Conservation (phyloP, 805 yeast genomes). For the Alloascoidea hylecoeti region DNA sequence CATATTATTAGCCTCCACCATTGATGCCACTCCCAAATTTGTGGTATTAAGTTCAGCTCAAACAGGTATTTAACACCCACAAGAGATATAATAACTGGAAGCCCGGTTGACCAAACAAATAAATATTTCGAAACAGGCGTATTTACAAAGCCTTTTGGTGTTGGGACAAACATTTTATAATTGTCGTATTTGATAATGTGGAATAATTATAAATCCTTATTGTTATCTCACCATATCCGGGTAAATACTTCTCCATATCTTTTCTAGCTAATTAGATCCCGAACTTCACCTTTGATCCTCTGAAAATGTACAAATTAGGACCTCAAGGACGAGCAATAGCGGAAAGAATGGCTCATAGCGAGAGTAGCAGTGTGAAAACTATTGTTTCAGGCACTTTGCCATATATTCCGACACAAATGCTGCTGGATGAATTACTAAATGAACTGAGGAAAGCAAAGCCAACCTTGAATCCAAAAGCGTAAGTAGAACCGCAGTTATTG, state of each 20-base stretch:
- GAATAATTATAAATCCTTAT: too few species aligned
- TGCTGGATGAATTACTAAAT: background rate
- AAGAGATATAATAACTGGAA: constrained; percentile 21
- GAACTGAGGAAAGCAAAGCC: background rate
- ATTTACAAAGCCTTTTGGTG: constrained; percentile 22
- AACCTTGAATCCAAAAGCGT: background rate
- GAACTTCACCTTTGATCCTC: background rate
- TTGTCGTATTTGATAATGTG: too few species aligned
- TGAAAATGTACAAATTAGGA: constrained; percentile 14
- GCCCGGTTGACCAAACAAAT: constrained; percentile 10
- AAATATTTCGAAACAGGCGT: constrained; percentile 20
- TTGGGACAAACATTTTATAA: constrained; percentile 21
- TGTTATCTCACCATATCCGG: too few species aligned
- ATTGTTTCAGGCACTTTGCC: background rate
- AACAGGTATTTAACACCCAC: constrained; percentile 21
- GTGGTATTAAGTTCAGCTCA: constrained; percentile 19
- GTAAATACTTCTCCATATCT: too few species aligned
- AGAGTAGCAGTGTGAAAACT: background rate
- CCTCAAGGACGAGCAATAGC: constrained; percentile 12
- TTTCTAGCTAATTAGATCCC: background rate
- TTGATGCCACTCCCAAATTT: constrained; percentile 18
- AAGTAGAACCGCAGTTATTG: background rate
- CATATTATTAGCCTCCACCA: constrained; percentile 20
- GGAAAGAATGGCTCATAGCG: background rate
- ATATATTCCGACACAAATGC: constrained; percentile 1